These are phyloP conservation scores for Peltaster fructicola DNA, from an alignment of 2,329 filamentous ascomycete species.

Conservation along the genomic window DNA sequence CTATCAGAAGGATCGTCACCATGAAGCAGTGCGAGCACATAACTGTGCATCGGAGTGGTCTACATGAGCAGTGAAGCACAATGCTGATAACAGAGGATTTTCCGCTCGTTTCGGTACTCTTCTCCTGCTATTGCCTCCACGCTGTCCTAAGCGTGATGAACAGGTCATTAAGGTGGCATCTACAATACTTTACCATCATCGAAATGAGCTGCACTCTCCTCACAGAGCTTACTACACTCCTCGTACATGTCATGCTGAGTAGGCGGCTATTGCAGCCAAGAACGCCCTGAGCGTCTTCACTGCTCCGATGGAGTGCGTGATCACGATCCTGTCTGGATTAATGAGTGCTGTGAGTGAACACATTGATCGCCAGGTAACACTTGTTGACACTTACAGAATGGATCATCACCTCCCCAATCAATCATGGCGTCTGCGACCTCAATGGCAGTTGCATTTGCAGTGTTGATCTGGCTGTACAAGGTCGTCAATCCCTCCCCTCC, in stretches of 20 bases:
- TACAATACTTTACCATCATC: constrained; percentile 59
- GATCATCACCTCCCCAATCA: constrained; percentile 33
- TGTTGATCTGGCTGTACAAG: constrained; percentile 53
- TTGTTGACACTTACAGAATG: constrained; percentile 3
- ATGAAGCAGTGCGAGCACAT: too few relatives aligned
- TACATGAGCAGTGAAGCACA: too few relatives aligned
- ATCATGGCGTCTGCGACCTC: constrained; percentile 38
- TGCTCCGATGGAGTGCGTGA: constrained; percentile 52
- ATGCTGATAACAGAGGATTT: too few relatives aligned
- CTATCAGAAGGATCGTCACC: too few relatives aligned
- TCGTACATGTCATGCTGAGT: constrained; percentile 46
- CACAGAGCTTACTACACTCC: constrained; percentile 46
- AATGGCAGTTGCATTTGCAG: constrained; percentile 53
- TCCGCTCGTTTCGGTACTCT: too few relatives aligned
- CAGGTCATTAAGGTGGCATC: constrained; percentile 47
- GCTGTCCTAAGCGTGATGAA: too few relatives aligned
- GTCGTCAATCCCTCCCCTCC: too few relatives aligned
- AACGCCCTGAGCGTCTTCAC: constrained; percentile 48
- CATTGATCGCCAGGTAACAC: constrained; percentile 6
- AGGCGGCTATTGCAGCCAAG: constrained; percentile 44
- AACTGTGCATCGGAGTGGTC: too few relatives aligned
- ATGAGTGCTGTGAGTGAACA: constrained; percentile 33
- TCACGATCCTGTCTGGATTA: constrained; percentile 57
- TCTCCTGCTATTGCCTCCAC: too few relatives aligned
- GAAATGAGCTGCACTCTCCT: constrained; percentile 45